Conservation (phyloP, 139 green algal genomes). For the Chlorella ohadii region DNA sequence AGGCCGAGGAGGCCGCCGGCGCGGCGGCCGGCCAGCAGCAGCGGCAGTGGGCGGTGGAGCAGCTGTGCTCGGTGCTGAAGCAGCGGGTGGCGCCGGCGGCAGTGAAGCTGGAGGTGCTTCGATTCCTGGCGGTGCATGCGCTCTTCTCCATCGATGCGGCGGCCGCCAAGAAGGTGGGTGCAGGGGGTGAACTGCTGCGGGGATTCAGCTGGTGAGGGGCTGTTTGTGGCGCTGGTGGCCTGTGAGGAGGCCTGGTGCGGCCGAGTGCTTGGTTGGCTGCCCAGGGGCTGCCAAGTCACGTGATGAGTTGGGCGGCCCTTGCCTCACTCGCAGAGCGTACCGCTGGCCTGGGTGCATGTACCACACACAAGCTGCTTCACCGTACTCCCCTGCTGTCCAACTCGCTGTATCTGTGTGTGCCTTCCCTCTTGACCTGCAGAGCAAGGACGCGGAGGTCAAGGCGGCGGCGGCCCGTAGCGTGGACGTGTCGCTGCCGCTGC, state of each 20-base stretch:
- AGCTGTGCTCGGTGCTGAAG: constrained; percentile 52
- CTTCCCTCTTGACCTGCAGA: constrained; percentile 2
- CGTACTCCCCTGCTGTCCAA: too few species aligned
- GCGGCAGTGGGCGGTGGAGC: constrained; percentile 57
- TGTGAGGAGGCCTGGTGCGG: too few species aligned
- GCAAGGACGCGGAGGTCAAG: constrained; percentile 28
- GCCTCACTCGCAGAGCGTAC: too few species aligned
- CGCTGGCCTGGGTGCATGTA: too few species aligned
- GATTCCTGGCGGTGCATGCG: constrained; percentile 68
- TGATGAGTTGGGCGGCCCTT: too few species aligned
- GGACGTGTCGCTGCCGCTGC: constrained; percentile 30
- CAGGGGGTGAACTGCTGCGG: too few species aligned
- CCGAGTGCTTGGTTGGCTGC: too few species aligned
- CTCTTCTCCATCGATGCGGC: constrained; percentile 53
- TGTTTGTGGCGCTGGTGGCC: too few species aligned
- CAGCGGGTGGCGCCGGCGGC: constrained; percentile 37
- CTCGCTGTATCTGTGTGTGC: too few species aligned
- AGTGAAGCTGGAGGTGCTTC: constrained; percentile 37
- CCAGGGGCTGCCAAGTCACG: too few species aligned
- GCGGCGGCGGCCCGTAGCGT: not conserved
- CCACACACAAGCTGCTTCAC: too few species aligned
- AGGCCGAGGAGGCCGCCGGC: not conserved
- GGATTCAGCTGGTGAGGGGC: too few species aligned
- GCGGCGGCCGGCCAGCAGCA: constrained; percentile 5
- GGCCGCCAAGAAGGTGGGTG: constrained; percentile 36